Percentiles rank a stretch among this genome's conserved stretches.
Evolutionary conservation across 2,329 filamentous ascomycete species (phyloP).

Genomic region (Elsinoe necatrix): DNA sequence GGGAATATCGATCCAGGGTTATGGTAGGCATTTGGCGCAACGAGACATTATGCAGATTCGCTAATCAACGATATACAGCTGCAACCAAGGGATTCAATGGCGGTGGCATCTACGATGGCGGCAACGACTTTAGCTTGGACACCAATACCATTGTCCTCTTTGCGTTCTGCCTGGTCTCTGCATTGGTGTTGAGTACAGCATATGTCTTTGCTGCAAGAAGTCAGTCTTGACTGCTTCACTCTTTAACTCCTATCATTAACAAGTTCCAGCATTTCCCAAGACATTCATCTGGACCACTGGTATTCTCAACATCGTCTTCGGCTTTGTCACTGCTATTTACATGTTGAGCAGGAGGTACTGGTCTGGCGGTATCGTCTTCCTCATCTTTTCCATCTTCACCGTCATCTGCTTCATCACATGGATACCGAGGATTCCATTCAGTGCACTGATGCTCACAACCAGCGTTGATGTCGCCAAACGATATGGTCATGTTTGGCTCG

Average conservation of each 20-base stretch:
- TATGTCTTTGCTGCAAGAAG: slow-evolving; percentile 67
- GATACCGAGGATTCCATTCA: slow-evolving; percentile 86
- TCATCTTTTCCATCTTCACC: slow-evolving; percentile 72
- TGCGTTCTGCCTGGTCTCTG: slow-evolving; percentile 64
- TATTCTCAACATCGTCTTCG: slow-evolving; percentile 76
- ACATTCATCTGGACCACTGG: slow-evolving; percentile 83
- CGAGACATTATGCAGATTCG: background rate
- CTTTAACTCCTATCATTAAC: no score
- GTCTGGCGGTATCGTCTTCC: slow-evolving; percentile 77
- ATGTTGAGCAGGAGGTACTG: slow-evolving; percentile 72
- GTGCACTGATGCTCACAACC: slow-evolving; percentile 79
- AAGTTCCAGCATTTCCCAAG: slow-evolving; percentile 45
- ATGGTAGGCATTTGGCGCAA: slow-evolving; percentile 35
- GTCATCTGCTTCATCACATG: slow-evolving; percentile 79
- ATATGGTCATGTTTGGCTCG: slow-evolving; percentile 77
- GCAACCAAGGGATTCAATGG: slow-evolving; percentile 55
- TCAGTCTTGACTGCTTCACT: background rate
- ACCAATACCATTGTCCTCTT: slow-evolving; percentile 85
- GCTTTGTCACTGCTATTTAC: slow-evolving; percentile 77
- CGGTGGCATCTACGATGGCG: slow-evolving; percentile 62
- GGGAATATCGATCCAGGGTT: slow-evolving; percentile 66
- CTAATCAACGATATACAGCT: slow-evolving; percentile 28
- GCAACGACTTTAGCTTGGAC: slow-evolving; percentile 60
- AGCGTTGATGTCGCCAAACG: slow-evolving; percentile 75
- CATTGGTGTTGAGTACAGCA: slow-evolving; percentile 63